These are phyloP conservation scores for Groenewaldozyma auringiensis DNA, from an alignment of 1,139 yeast genomes.

Conservation along the genomic window DNA sequence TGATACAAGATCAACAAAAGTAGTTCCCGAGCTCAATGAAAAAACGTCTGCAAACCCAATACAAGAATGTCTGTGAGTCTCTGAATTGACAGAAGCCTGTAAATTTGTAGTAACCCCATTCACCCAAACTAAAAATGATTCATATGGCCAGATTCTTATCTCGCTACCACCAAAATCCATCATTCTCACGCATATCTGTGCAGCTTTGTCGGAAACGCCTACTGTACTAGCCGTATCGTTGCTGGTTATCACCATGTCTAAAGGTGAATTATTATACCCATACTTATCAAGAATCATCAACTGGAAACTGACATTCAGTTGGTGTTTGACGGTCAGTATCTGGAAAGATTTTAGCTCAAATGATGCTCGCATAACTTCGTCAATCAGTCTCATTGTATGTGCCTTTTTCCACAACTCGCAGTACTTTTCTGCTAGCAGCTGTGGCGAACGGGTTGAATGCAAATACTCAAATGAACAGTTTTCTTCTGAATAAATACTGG, in stretches of 20 bases:
- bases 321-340: conserved; percentile 13
- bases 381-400: conserved; percentile 12
- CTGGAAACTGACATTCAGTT: conserved; percentile 18
- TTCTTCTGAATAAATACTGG: neutral
- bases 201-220: conserved; percentile 7
- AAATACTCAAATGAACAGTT: neutral
- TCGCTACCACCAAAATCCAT: conserved; percentile 15
- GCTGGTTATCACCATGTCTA: neutral
- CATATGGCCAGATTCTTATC: conserved; percentile 13
- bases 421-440: conserved; percentile 1
- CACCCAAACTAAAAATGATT: neutral
- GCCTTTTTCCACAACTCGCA: conserved; percentile 3
- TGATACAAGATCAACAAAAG: neutral
- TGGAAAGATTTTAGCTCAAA: conserved; percentile 20
- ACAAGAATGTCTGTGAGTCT: neutral
- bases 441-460: neutral
- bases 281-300: conserved; percentile 18
- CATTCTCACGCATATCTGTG: conserved; percentile 17
- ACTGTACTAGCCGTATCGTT: neutral
- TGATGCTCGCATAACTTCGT: conserved; percentile 12
- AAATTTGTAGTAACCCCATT: neutral
- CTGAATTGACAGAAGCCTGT: neutral
- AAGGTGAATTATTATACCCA: conserved; percentile 4
- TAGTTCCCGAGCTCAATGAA: neutral
- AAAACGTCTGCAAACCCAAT: neutral